These are phyloP conservation scores for Orbilia quercus DNA, from an alignment of 2,329 filamentous ascomycete genomes.

Conservation along the genomic window DNA sequence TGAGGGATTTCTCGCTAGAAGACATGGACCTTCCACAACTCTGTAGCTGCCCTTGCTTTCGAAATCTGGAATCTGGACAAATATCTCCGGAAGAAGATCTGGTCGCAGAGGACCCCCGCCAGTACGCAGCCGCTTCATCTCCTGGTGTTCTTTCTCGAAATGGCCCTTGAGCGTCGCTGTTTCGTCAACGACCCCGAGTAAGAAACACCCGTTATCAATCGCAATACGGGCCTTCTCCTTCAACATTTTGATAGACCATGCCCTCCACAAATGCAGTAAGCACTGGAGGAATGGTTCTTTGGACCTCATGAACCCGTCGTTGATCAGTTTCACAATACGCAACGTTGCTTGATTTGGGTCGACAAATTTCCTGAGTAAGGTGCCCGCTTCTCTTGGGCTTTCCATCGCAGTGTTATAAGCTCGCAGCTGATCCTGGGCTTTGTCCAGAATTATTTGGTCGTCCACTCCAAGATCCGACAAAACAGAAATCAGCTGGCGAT, in stretches of 20 bases:
- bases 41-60: constrained; percentile 68
- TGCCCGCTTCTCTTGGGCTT: constrained; percentile 72
- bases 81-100: constrained; percentile 80
- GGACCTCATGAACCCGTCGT: constrained; percentile 78
- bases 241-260: constrained; percentile 87
- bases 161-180: constrained; percentile 80
- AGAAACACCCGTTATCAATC: constrained; percentile 83
- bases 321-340: constrained; percentile 78
- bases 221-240: constrained; percentile 92
- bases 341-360: constrained; percentile 87
- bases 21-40: constrained; percentile 80
- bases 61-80: constrained; percentile 79
- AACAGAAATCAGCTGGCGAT: constrained; percentile 90
- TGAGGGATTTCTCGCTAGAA: constrained; percentile 91
- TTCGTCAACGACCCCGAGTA: constrained; percentile 90
- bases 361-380: constrained; percentile 77
- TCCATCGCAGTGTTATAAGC: constrained; percentile 77
- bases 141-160: constrained; percentile 64
- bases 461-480: constrained; percentile 80
- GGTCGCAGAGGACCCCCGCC: constrained; percentile 64
- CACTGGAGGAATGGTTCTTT: constrained; percentile 85
- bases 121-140: constrained; percentile 61
- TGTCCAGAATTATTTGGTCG: constrained; percentile 73
- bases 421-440: constrained; percentile 75
- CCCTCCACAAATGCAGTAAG: constrained; percentile 82